Conservation (phyloP, 179 eudicot genomes). For the Silene coronaria region DNA sequence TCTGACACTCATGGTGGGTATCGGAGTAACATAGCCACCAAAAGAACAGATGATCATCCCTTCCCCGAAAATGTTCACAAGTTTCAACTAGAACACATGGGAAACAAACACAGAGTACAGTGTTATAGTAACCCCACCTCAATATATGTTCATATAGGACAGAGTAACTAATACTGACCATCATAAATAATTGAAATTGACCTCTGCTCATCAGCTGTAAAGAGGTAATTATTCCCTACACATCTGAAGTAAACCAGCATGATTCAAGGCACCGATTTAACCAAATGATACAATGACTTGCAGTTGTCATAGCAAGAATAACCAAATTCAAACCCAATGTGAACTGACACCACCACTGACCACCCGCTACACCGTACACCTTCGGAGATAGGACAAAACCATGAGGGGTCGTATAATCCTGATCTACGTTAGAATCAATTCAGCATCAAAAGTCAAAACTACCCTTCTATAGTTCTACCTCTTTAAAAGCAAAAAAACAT, state of each 20-base stretch:
- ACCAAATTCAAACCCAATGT: conserved; percentile 2
- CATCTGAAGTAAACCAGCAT: neutral
- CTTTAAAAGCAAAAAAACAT: neutral
- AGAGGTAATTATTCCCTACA: neutral
- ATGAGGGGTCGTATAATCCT: neutral
- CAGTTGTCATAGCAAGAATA: neutral
- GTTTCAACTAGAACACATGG: neutral
- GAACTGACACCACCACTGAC: conserved; percentile 2
- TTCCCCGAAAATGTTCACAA: neutral
- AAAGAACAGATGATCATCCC: neutral
- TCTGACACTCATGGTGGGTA: neutral
- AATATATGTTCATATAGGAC: neutral
- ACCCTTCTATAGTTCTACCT: neutral
- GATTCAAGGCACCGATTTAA: neutral
- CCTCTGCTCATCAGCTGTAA: neutral
- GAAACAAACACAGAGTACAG: neutral
- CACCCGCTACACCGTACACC: neutral
- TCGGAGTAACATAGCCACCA: neutral
- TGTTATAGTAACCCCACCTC: neutral
- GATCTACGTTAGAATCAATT: neutral
- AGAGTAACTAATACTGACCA: too few species aligned
- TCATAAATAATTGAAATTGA: neutral
- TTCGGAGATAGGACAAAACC: neutral
- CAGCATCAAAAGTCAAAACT: neutral
- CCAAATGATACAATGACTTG: neutral